Base-by-base conservation (phyloP, 2,329 filamentous ascomycete species). In the Fusarium scirpi region DNA sequence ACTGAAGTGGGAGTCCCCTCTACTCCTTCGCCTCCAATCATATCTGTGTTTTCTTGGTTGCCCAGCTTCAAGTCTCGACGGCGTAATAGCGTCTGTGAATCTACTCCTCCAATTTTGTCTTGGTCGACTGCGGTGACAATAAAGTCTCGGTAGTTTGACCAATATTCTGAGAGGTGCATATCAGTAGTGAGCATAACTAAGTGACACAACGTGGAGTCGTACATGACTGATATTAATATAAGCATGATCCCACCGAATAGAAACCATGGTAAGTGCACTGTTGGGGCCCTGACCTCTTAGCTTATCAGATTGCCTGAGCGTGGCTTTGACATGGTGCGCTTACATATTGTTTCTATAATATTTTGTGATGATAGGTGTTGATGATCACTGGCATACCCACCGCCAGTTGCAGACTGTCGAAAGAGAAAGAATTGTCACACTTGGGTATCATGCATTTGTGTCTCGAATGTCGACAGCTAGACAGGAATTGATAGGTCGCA, bases 241-340 rank as follows among this genome's bases (percentile, higher is more conserved):
- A 15, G 24, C 29, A 64, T 53, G 8, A 62, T 64, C 4, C 61
- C 61, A 13, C 61, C 61, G 12, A 64, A 64, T 22, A 64, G 22
- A 27, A 64, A 64, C 61, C 61, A 64, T 16, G 61, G 61, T 29
- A 64, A 5, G 10, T 64, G 11, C 16, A 64, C 61, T 29, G 41
- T 20, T 6, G 59, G 55, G 9, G 61, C 59, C 61, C 61, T 64
- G 7, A 18, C 6, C 24, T 4, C 13, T 63, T 41, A 63, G 58
- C 7, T 22, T 8, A 32, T 12, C 18, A 13, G n/a, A 24, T 15
- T 18, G 12, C 29, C 13, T 34, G 8, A 6, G 1, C 15, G 15
- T 18, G 11, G 22, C 6, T 27, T 12, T 25, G 10, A 10, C 2
- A 15, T 8, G 20, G 25, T n/a, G 11, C n/a, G 10, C 54, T 48